phyloP scores from a whole-genome alignment of 1,139 yeast species.

The Suhomyces bokatorum region DNA sequence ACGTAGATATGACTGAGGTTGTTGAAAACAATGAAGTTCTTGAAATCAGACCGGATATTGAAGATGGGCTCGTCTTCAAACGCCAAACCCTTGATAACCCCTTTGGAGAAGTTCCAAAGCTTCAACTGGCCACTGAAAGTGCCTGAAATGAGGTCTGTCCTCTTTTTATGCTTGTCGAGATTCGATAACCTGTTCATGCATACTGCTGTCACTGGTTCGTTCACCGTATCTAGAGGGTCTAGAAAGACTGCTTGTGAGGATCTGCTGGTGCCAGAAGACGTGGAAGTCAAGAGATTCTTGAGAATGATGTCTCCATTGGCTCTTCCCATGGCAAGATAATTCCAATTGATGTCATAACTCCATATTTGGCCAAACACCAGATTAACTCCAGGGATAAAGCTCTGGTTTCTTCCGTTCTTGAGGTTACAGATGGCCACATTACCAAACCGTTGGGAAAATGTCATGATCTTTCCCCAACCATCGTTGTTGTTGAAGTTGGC shows the following conservation, averaged over 20 bases:
- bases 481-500: conserved; percentile 43
- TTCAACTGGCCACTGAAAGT: conserved; percentile 26
- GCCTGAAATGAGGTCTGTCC: conserved; percentile 32
- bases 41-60: conserved; percentile 35
- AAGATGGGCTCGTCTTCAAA: conserved; percentile 22
- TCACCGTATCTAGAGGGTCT: conserved; percentile 9
- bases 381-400: conserved; percentile 43
- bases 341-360: conserved; percentile 35
- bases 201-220: conserved; percentile 22
- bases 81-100: conserved; percentile 13
- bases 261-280: conserved; percentile 30
- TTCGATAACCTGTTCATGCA: conserved; percentile 20
- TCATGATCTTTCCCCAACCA: conserved; percentile 36
- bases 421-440: conserved; percentile 41
- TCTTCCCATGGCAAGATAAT: conserved; percentile 34
- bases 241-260: conserved; percentile 23
- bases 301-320: conserved; percentile 31
- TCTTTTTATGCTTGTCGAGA: conserved; percentile 27
- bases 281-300: conserved; percentile 37
- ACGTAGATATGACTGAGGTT: conserved; percentile 23
- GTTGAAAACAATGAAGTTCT: conserved; percentile 25
- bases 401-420: conserved; percentile 42
- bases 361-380: conserved; percentile 22
- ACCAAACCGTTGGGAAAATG: conserved; percentile 36
- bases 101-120: conserved; percentile 34